Conservation (phyloP, 345 rosid species). For the Pugionium cornutum region DNA sequence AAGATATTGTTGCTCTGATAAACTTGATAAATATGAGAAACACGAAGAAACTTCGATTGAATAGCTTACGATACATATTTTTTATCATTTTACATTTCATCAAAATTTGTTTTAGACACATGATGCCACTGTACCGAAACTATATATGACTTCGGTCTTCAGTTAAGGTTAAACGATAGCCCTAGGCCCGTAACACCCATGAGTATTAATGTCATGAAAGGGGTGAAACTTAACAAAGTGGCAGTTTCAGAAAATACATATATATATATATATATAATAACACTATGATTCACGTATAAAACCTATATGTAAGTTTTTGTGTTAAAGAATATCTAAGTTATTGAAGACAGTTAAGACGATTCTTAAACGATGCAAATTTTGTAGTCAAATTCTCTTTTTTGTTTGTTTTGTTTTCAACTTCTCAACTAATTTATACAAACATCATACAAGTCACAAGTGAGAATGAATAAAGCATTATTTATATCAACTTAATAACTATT, state of each 20-base stretch:
- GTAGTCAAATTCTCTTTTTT: too few relatives aligned
- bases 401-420: not conserved
- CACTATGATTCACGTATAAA: not conserved
- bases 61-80: too few relatives aligned
- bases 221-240: not conserved
- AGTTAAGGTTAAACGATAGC: not conserved
- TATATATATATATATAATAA: not conserved
- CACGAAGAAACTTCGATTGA: too few relatives aligned
- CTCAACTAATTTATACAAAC: not conserved
- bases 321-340: too few relatives aligned
- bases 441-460: constrained; percentile 2
- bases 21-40: too few relatives aligned
- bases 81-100: too few relatives aligned
- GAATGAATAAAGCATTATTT: not conserved
- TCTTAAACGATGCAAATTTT: not conserved
- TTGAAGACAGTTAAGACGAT: not conserved
- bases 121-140: not conserved
- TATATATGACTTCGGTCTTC: not conserved
- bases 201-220: not conserved
- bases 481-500: constrained; percentile 10
- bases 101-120: not conserved
- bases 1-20: too few relatives aligned
- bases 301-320: not conserved
- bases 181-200: not conserved
- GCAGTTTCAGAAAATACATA: too few relatives aligned